Evolutionary conservation across 306 rosid genomes (phyloP).

Genomic region (Oxytropis ochrocephala): DNA sequence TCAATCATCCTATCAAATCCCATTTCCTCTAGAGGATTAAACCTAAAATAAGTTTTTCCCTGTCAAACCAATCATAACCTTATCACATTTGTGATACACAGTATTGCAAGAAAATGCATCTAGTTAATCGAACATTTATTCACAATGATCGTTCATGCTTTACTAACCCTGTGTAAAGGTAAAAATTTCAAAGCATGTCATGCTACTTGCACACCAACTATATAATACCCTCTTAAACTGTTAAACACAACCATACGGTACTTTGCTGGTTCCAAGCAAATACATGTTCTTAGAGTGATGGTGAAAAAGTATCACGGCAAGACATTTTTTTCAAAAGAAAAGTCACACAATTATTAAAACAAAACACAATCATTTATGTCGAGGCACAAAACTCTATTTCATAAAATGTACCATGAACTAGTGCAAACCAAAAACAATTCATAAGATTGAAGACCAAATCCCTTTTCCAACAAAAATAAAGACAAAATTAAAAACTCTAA

Average conservation of each 20-base stretch:
- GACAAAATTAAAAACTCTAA: constrained; percentile 32
- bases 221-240: too few relatives aligned
- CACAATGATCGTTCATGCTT: too few relatives aligned
- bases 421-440: constrained; percentile 28
- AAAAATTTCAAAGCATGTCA: not conserved
- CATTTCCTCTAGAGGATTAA: too few relatives aligned
- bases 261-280: too few relatives aligned
- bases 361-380: not conserved
- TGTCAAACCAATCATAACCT: too few relatives aligned
- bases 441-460: not conserved
- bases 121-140: not conserved
- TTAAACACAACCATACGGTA: too few relatives aligned
- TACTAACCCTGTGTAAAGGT: too few relatives aligned
- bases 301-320: too few relatives aligned
- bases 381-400: constrained; percentile 13
- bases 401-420: not conserved
- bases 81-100: not conserved
- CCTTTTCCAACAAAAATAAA: constrained; percentile 7
- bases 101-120: not conserved
- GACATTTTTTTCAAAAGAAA: not conserved
- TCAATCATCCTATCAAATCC: too few relatives aligned
- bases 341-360: not conserved
- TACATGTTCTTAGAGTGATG: too few relatives aligned
- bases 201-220: not conserved
- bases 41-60: too few relatives aligned